These are phyloP conservation scores for Lodderomyces margitis DNA, from an alignment of 1,139 yeast genomes.

Conservation along the genomic window DNA sequence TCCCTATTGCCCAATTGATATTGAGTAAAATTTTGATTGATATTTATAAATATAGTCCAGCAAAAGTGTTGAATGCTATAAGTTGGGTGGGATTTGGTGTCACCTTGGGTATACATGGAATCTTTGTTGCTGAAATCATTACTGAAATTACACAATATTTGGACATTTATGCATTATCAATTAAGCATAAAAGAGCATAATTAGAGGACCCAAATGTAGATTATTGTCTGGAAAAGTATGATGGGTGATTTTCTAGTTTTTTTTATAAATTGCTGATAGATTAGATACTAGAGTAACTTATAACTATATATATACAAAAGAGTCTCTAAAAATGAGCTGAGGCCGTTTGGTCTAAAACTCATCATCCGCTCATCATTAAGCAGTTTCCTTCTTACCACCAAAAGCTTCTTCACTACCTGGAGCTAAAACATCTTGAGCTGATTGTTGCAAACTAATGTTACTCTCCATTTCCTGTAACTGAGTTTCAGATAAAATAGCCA, in stretches of 20 bases:
- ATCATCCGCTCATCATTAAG: background rate
- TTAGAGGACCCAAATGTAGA: no score
- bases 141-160: conserved; percentile 77
- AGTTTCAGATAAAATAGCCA: conserved; percentile 88
- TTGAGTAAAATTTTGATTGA: conserved; percentile 38
- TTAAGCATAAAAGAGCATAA: conserved; percentile 67
- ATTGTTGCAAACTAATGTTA: conserved; percentile 83
- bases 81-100: conserved; percentile 77
- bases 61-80: conserved; percentile 43
- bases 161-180: conserved; percentile 82
- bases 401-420: conserved; percentile 66
- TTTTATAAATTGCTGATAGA: conserved; percentile 3
- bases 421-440: conserved; percentile 79
- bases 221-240: no score
- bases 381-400: conserved; percentile 23
- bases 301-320: background rate
- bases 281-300: background rate
- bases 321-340: background rate
- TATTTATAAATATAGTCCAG: conserved; percentile 38
- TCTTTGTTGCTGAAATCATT: conserved; percentile 80
- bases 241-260: background rate
- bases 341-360: no score
- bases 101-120: conserved; percentile 71
- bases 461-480: conserved; percentile 93
- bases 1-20: conserved; percentile 59